These are phyloP conservation scores for Phytophthora cactorum DNA, from an alignment of 352 stramenopile genomes.

Conservation along the genomic window DNA sequence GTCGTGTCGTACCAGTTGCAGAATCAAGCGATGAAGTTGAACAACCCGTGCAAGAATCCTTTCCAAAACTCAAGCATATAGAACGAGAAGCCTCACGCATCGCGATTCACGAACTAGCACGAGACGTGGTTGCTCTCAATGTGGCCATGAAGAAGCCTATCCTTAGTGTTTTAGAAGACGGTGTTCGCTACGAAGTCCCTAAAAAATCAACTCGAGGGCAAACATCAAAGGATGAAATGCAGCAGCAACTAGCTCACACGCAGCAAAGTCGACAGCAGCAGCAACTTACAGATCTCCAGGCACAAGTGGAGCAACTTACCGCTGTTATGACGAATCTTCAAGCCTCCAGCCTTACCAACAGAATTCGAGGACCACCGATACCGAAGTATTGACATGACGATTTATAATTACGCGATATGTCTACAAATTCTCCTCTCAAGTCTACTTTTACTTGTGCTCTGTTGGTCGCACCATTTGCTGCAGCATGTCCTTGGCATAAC, in stretches of 20 bases:
- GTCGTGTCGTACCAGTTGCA: conserved; percentile 19
- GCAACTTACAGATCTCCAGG: conserved; percentile 44
- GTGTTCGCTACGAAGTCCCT: conserved; percentile 62
- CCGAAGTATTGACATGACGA: conserved; percentile 38
- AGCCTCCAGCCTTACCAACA: conserved; percentile 24
- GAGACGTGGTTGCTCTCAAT: conserved; percentile 41
- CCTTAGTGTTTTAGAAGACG: conserved; percentile 50
- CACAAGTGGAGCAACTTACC: conserved; percentile 53
- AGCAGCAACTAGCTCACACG: conserved; percentile 16
- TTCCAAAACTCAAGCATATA: conserved; percentile 8
- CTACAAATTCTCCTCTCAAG: conserved; percentile 23
- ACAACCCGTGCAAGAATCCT: conserved; percentile 6
- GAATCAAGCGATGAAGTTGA: conserved; percentile 9
- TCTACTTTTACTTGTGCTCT: conserved; percentile 30
- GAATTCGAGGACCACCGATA: conserved; percentile 25
- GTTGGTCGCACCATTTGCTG: conserved; percentile 86
- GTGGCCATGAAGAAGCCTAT: conserved; percentile 28
- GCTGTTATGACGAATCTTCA: conserved; percentile 46
- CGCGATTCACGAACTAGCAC: conserved; percentile 54
- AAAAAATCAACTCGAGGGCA: conserved; percentile 42
- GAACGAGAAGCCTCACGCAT: conserved; percentile 21
- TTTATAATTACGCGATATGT: conserved; percentile 45
- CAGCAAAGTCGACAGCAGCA: conserved; percentile 30
- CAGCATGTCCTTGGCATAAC: conserved; percentile 97
- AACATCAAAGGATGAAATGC: conserved; percentile 17